Conservation (phyloP, 805 yeast species). For the Pichia rugopelliculosa region DNA sequence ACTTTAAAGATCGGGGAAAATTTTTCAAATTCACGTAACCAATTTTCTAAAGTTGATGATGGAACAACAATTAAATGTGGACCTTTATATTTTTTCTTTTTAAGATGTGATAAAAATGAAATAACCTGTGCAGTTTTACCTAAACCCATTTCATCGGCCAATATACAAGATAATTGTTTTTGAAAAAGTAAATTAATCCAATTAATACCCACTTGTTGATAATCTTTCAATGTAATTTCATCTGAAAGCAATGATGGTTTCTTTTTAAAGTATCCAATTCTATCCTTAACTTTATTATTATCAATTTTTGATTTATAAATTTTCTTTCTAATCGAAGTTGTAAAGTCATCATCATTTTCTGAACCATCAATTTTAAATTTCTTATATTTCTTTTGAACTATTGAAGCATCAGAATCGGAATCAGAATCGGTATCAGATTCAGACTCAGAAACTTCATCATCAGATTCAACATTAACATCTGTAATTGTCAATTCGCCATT, state of each 20-base stretch:
- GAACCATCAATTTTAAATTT: slow-evolving; percentile 34
- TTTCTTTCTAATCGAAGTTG: slow-evolving; percentile 14
- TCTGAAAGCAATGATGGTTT: slow-evolving; percentile 64
- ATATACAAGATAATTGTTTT: slow-evolving; percentile 76
- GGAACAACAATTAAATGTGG: slow-evolving; percentile 96
- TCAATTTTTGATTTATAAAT: slow-evolving; percentile 26
- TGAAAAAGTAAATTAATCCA: slow-evolving; percentile 82
- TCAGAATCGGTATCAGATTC: neutral
- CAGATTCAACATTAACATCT: slow-evolving; percentile 32
- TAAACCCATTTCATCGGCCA: slow-evolving; percentile 98
- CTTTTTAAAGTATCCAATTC: slow-evolving; percentile 44
- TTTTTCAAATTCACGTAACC: slow-evolving; percentile 90
- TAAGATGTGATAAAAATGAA: slow-evolving; percentile 79
- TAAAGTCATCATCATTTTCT: slow-evolving; percentile 26
- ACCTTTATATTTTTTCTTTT: slow-evolving; percentile 51
- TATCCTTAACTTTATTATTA: slow-evolving; percentile 12
- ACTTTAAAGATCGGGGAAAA: slow-evolving; percentile 78
- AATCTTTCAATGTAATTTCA: slow-evolving; percentile 66
- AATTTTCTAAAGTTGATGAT: slow-evolving; percentile 91
- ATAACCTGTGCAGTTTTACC: slow-evolving; percentile 98
- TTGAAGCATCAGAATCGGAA: slow-evolving; percentile 21
- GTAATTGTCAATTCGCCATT: slow-evolving; percentile 61
- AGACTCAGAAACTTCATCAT: slow-evolving; percentile 20
- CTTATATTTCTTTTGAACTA: slow-evolving; percentile 31
- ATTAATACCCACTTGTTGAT: slow-evolving; percentile 95